Evolutionary conservation across 148 eudicot species (phyloP).

Genomic region (Beta vulgaris): DNA sequence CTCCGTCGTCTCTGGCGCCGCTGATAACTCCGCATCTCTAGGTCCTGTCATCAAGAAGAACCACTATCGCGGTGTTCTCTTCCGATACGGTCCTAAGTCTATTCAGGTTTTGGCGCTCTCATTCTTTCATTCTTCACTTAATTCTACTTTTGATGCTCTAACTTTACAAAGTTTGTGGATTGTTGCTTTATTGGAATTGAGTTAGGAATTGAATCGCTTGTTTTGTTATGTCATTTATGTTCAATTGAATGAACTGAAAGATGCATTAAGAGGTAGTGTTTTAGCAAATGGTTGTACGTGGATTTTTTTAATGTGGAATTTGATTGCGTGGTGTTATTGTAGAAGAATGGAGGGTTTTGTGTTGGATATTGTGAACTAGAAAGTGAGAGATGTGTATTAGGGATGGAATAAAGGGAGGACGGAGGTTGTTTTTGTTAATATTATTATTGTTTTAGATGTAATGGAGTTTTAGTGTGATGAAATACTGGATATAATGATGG

Average conservation of each 20-base stretch:
- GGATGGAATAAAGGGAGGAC: background rate
- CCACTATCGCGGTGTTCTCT: constrained; percentile 83
- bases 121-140: too few species aligned
- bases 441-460: background rate
- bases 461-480: background rate
- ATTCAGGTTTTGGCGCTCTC: constrained; percentile 77
- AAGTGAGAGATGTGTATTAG: background rate
- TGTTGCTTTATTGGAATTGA: background rate
- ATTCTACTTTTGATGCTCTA: too few species aligned
- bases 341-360: background rate
- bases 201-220: background rate
- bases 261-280: background rate
- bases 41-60: constrained; percentile 62
- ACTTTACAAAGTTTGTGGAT: too few species aligned
- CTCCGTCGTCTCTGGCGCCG: constrained; percentile 61
- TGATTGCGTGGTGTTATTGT: background rate
- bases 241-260: background rate
- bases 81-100: constrained; percentile 81
- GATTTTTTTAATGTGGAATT: background rate
- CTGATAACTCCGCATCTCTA: constrained; percentile 24
- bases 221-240: background rate
- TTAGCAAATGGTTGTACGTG: background rate
- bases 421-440: background rate
- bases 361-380: background rate
- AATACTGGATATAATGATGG: background rate